phyloP scores from a whole-genome alignment of 495 filamentous ascomycete genomes.

The Terfezia claveryi region DNA sequence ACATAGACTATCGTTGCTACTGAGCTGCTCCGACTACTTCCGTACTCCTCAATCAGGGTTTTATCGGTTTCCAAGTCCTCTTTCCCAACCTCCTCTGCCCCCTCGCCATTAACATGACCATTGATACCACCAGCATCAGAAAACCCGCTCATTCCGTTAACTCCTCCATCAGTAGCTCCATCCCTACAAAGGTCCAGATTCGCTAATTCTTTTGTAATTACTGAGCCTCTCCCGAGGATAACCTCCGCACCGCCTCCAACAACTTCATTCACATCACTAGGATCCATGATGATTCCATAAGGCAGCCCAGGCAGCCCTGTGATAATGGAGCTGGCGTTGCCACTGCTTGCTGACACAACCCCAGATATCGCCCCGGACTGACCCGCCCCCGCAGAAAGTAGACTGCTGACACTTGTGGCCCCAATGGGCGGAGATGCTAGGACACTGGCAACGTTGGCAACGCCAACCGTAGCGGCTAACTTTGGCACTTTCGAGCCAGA shows the following conservation, averaged over 20 bases:
- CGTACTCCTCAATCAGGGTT: slow-evolving; percentile 2
- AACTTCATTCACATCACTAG: not conserved
- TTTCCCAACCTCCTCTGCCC: slow-evolving; percentile 7
- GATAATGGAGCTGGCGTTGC: not conserved
- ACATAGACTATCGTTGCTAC: not conserved
- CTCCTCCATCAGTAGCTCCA: not conserved
- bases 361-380: not conserved
- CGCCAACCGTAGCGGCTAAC: not conserved
- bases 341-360: not conserved
- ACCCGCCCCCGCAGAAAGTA: not conserved
- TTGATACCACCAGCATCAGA: not conserved
- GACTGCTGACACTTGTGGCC: too few relatives aligned
- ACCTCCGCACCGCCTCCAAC: not conserved
- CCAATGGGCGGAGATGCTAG: too few relatives aligned
- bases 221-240: not conserved
- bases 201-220: too few relatives aligned
- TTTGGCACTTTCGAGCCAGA: not conserved
- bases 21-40: slow-evolving; percentile 6
- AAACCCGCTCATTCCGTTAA: slow-evolving; percentile 1
- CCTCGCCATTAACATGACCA: slow-evolving; percentile 3
- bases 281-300: not conserved
- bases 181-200: not conserved
- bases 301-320: not conserved
- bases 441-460: too few relatives aligned
- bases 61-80: slow-evolving; percentile 5